Percentiles rank a stretch among this genome's conserved stretches.
phyloP scores from a whole-genome alignment of 768 basidiomycete genomes.

The Gautieria morchelliformis region DNA sequence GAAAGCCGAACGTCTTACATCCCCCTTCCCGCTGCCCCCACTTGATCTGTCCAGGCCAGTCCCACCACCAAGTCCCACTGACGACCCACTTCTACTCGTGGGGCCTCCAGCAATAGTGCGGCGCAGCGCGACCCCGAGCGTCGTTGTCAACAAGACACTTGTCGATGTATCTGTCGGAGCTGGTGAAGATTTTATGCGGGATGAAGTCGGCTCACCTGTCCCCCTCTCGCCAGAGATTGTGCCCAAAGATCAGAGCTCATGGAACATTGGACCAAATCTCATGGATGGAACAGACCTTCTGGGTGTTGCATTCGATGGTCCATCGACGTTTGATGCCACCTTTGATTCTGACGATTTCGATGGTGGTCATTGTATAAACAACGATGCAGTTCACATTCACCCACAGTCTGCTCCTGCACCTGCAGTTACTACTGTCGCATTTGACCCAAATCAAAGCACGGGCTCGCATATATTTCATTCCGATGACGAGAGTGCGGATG shows the following conservation, averaged over 20 bases:
- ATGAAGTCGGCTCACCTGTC: neutral
- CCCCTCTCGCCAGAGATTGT: neutral
- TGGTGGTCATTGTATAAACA: conserved; percentile 12
- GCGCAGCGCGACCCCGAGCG: conserved; percentile 11
- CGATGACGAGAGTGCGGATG: conserved; percentile 15
- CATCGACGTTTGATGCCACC: neutral
- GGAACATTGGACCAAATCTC: neutral
- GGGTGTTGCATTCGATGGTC: neutral
- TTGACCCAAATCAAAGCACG: neutral
- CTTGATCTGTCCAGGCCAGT: conserved; percentile 50
- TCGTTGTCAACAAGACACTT: conserved; percentile 15
- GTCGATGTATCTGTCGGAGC: conserved; percentile 9
- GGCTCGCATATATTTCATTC: conserved; percentile 1
- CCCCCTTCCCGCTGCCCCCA: conserved; percentile 28
- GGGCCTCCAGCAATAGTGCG: conserved; percentile 25
- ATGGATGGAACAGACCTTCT: neutral
- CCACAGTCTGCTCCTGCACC: neutral
- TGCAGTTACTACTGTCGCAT: neutral
- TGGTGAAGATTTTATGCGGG: conserved; percentile 7
- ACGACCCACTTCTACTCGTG: conserved; percentile 62
- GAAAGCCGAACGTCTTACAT: conserved; percentile 41
- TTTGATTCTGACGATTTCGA: conserved; percentile 17
- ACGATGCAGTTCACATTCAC: neutral
- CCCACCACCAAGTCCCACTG: conserved; percentile 65
- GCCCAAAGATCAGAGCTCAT: neutral